Evolutionary conservation across 805 yeast genomes (phyloP).

Genomic region (Brettanomyces nanus): DNA sequence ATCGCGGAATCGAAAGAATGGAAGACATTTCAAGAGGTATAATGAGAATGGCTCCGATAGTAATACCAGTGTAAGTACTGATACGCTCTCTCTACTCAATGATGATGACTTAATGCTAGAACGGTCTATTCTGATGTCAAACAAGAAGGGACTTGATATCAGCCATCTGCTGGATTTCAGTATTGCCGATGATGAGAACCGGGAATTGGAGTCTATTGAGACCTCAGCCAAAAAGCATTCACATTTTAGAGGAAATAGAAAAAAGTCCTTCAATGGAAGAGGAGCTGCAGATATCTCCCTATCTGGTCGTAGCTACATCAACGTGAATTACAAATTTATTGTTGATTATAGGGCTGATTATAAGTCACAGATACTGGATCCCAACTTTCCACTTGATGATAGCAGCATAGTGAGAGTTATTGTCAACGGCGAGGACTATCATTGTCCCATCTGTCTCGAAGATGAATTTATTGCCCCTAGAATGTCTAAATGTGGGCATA

Average conservation of each 20-base stretch:
- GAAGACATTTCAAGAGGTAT: slow-evolving; percentile 2
- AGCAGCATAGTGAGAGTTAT: slow-evolving; percentile 60
- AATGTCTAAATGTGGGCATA: slow-evolving; percentile 93
- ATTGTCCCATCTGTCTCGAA: slow-evolving; percentile 87
- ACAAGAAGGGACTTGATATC: slow-evolving; percentile 30
- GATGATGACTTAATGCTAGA: slow-evolving; percentile 14
- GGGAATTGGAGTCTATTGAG: slow-evolving; percentile 6
- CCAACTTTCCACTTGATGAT: slow-evolving; percentile 63
- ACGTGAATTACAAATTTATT: slow-evolving; percentile 77
- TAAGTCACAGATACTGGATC: slow-evolving; percentile 54
- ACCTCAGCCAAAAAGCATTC: slow-evolving; percentile 7
- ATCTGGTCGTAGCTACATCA: slow-evolving; percentile 62
- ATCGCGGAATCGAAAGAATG: background rate
- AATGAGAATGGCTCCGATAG: background rate
- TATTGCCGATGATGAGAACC: slow-evolving; percentile 30
- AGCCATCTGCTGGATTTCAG: slow-evolving; percentile 60
- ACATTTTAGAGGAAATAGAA: slow-evolving; percentile 20
- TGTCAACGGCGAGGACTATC: slow-evolving; percentile 55
- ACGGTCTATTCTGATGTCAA: slow-evolving; percentile 13
- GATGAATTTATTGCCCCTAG: slow-evolving; percentile 87
- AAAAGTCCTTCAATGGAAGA: slow-evolving; percentile 21
- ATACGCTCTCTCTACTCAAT: slow-evolving; percentile 2
- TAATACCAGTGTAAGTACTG: background rate
- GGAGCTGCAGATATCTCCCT: slow-evolving; percentile 30
- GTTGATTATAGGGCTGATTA: slow-evolving; percentile 58